Base-by-base conservation (phyloP, 306 rosid species). In the Lotus japonicus region DNA sequence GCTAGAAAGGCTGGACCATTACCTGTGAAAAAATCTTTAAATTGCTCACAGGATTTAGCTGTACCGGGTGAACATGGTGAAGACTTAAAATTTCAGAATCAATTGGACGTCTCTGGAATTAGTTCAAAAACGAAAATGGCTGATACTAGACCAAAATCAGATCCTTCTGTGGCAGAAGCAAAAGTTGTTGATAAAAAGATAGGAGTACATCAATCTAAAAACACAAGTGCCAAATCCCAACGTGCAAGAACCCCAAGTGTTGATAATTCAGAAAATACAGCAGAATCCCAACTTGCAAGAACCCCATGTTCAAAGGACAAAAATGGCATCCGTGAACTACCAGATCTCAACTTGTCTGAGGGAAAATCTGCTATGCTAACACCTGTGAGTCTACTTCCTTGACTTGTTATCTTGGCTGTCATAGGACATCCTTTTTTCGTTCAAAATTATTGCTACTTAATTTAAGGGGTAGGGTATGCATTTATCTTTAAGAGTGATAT, bases 201-300 rank as follows among this genome's bases (percentile, higher is more conserved):
- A 38, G 84, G 91, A 49, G 50, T 48, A 12, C 15, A 65, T 68
- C 87, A 79, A 41, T 77, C 87, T 11, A 88, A 91, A 79, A 92
- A 78, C 60, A 39, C 65, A 6, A 75, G 49, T 78, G 86, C 88
- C 53, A 94, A 87, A 79, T 69, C 78, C 70, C 90, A 84, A 66
- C 70, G 74, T 72, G 90, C 92, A 64, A 85, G 81, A 72, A 68
- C 79, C 35, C 61, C 80, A 19, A 79, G 76, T 54, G 48, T 66
- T 48, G 87, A 82, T 74, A 86, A 78, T 73, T 19, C 84, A 71
- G 95, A 84, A 57, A 74, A 72, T 46, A 57, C 74, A 39, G 58
- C 72, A n/a, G n/a, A 87, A 79, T 69, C 78, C 70, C 90, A 84
- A 66, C 70, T 74, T 72, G 90, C 92, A 64, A 85, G 81, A 72